A percentile compares a stretch with the other conserved stretches of the same genome.
Conservation (phyloP, 768 basidiomycete species). For the Termitomyces sp. region DNA sequence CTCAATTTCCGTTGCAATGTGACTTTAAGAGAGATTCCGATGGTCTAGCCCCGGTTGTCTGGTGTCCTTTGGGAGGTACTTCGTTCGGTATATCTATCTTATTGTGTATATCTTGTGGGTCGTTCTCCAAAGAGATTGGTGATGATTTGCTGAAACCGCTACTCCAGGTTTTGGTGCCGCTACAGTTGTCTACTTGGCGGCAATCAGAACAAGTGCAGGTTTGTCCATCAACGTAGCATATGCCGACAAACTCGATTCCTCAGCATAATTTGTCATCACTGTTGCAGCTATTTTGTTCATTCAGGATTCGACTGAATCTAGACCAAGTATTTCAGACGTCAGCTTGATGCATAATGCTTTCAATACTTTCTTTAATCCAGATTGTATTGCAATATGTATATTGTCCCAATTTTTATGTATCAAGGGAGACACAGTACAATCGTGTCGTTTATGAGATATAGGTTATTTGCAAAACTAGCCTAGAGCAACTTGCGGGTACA, state of each 20-base stretch:
- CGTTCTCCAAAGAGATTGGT: not conserved
- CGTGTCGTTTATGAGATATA: no score
- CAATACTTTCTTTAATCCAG: no score
- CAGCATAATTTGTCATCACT: not conserved
- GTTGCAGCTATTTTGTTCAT: not conserved
- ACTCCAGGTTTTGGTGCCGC: not conserved
- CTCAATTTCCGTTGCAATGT: conserved; percentile 12
- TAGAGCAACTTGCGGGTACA: no score
- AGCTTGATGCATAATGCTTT: no score
- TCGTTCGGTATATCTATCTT: conserved; percentile 5
- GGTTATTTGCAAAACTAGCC: no score
- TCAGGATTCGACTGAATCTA: not conserved
- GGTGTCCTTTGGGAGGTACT: conserved; percentile 7
- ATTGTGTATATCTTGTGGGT: conserved; percentile 7
- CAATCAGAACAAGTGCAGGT: not conserved
- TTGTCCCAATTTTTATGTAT: no score
- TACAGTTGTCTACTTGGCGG: not conserved
- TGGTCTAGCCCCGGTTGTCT: conserved; percentile 3
- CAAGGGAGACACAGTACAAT: no score
- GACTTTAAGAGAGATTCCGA: conserved; percentile 7
- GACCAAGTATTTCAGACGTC: no score
- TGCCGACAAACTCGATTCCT: not conserved
- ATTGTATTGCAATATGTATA: no score
- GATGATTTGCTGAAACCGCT: no score
- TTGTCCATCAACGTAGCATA: conserved; percentile 9